Conservation (phyloP, 768 basidiomycete genomes). For the Floccularia luteovirens region DNA sequence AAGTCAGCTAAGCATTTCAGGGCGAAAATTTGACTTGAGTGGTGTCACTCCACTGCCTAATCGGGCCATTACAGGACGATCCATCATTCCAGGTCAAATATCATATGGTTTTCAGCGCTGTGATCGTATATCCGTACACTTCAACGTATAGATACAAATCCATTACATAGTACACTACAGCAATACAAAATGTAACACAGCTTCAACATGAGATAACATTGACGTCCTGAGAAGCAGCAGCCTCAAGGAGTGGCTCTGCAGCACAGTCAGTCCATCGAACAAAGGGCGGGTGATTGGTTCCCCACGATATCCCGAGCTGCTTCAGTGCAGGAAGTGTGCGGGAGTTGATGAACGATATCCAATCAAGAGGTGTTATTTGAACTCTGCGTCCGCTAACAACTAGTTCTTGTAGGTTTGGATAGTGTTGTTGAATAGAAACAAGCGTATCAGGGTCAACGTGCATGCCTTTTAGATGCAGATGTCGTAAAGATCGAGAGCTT, state of each 20-base stretch:
- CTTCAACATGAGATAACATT: no score
- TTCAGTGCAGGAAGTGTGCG: slow-evolving; percentile 25
- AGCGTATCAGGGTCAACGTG: slow-evolving; percentile 29
- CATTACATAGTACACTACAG: no score
- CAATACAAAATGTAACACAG: no score
- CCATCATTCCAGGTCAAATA: no score
- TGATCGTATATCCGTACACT: no score
- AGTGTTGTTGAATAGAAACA: slow-evolving; percentile 22
- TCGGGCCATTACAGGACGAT: no score
- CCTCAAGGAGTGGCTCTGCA: slow-evolving; percentile 8
- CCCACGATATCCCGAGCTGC: slow-evolving; percentile 27
- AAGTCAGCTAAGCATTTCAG: no score
- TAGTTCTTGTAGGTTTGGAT: slow-evolving; percentile 30
- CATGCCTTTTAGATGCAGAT: slow-evolving; percentile 33
- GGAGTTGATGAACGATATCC: slow-evolving; percentile 30
- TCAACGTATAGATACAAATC: no score
- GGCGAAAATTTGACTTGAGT: no score
- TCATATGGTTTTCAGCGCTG: no score
- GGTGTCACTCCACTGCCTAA: no score
- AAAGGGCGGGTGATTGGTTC: slow-evolving; percentile 32
- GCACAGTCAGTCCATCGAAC: slow-evolving; percentile 21
- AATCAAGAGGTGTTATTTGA: slow-evolving; percentile 28
- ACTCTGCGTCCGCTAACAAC: slow-evolving; percentile 30
- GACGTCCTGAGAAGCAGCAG: no score
- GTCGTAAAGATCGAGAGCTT: slow-evolving; percentile 20